phyloP scores from a whole-genome alignment of 139 green algal species.

The Klebsormidium nitens region DNA sequence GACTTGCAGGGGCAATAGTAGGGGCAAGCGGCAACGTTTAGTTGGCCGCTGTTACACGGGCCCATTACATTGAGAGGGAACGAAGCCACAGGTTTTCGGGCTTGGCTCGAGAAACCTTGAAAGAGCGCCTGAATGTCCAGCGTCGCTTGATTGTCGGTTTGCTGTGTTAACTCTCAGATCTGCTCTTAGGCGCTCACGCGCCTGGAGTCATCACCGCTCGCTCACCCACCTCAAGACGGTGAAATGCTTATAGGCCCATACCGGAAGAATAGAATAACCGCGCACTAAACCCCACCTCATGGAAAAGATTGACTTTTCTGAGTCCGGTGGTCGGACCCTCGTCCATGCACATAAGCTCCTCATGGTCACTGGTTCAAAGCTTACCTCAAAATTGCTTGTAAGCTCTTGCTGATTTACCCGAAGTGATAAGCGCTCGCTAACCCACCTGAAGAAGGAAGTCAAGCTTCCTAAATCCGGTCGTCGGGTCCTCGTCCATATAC shows the following conservation, averaged over 20 bases:
- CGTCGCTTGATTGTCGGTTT: neutral
- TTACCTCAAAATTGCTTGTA: neutral
- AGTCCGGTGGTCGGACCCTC: neutral
- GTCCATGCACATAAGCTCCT: no score
- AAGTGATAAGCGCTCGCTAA: neutral
- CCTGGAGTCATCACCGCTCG: no score
- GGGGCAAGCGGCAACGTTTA: neutral
- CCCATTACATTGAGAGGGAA: neutral
- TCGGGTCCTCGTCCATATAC: conserved; percentile 52
- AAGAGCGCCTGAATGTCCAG: neutral
- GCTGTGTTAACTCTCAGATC: no score
- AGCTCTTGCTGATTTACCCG: neutral
- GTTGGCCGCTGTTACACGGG: neutral
- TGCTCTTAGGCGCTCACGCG: no score
- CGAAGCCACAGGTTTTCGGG: neutral
- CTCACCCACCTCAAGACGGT: no score
- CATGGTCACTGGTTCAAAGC: no score
- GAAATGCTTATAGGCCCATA: no score
- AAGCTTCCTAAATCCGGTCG: conserved; percentile 74
- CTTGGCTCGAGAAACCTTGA: neutral
- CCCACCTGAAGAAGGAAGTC: conserved; percentile 64
- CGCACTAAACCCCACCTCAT: no score
- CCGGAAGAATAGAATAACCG: no score
- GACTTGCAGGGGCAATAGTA: neutral
- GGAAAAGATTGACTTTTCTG: neutral